Evolutionary conservation across 2,329 filamentous ascomycete genomes (phyloP).

Genomic region (Coleophoma crateriformis): DNA sequence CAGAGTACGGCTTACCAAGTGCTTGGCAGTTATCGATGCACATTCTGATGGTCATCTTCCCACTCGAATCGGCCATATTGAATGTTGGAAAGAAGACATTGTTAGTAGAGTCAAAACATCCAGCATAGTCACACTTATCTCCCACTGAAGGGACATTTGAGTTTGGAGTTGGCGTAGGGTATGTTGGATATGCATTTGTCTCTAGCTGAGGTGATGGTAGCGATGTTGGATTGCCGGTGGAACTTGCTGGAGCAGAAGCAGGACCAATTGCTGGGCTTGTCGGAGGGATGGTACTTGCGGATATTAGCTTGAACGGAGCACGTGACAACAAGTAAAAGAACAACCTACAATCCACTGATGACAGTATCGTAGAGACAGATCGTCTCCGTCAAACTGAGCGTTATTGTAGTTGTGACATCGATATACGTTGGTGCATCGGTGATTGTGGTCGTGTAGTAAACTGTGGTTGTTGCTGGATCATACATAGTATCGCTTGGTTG

Average conservation of each 20-base stretch:
- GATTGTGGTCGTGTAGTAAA: conserved; percentile 4
- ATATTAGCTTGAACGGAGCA: not conserved
- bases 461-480: conserved; percentile 1
- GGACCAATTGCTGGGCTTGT: not conserved
- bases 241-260: not conserved
- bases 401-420: not conserved
- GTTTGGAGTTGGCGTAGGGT: not conserved
- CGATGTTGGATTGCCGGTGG: no score
- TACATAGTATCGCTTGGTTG: not conserved
- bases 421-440: conserved; percentile 2
- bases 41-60: not conserved
- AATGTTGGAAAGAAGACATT: not conserved
- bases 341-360: not conserved
- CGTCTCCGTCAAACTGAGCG: not conserved
- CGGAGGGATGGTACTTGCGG: not conserved
- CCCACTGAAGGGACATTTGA: not conserved
- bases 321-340: not conserved
- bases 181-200: not conserved
- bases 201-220: no score
- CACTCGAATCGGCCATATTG: not conserved
- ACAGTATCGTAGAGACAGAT: not conserved
- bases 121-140: not conserved
- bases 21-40: not conserved
- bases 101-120: not conserved
- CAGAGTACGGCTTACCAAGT: not conserved